Evolutionary conservation across 2,329 filamentous ascomycete species (phyloP), one percentile per base, ranked within the genome.

Genomic region (Leptographium radiaticola): DNA sequence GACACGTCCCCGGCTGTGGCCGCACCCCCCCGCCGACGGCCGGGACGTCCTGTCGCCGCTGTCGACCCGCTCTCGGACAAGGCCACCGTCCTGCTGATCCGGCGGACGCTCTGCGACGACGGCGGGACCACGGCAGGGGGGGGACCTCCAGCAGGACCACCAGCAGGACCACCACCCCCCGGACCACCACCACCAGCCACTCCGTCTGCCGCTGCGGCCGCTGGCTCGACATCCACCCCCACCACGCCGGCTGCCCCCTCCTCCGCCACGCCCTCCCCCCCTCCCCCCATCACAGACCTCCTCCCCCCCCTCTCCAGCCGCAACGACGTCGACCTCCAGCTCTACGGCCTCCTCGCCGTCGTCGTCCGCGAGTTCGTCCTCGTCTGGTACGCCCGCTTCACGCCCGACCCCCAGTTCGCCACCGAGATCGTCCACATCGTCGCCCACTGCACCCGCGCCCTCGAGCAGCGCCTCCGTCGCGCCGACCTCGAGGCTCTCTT

Each of bases 321-420:
- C 51, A 95, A 95, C 67, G 89, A 94, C 61, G 81, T 97, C 56
- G 93, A 98, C 67, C 72, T 94, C 54, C 87, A 98, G 70, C 77
- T 98, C 6, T 98, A 97, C 66, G 91, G 88, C 33, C 79, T 97
- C 56, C 83, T 98, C 57, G 87, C 93, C 52, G 86, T 97, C 56
- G 82, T 97, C 57, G 75, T 96, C 62, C 83, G 87, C 63, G 89
- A 96, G 59, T 95, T 89, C 66, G 86, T 98, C 40, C 84, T 93
- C 67, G 83, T 81, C 36, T 98, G 93, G 93, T 98, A 98, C 72
- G 77, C 75, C 59, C 91, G 85, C 67, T 93, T 98, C 67, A 96
- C 91, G 1, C 81, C 89, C 4, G 91, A 98, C 68, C 86, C 90
- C 65, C 77, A 81, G 13, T 94, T 98, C 65, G 83, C 93, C 56